Base-by-base conservation (phyloP, 352 stramenopile species). In the Bremia lactucae region DNA sequence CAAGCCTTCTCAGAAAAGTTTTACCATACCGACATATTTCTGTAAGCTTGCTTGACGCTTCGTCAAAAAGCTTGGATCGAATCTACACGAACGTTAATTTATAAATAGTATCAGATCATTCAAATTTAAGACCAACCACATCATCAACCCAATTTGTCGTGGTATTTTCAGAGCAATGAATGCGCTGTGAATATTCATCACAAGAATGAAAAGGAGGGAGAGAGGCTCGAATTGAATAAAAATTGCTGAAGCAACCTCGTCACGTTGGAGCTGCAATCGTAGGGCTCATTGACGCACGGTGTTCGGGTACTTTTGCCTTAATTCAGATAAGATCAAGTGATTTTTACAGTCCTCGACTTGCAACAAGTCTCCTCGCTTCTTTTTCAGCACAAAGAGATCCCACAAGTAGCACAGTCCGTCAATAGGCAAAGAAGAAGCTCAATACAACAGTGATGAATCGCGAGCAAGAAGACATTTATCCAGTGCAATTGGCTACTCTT, bases 301-400 rank as follows among this genome's bases (percentile, higher is more conserved):
- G 34, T 45, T 59, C 54, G 42, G 29, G 34, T 48, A 16, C 26
- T 35, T 45, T 39, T 44, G 19, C 42, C n/a, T 35, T 34, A 18
- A 23, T n/a, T 54, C 31, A 80, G 77, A 87, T 90, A 87, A 90
- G 77, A 87, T 90, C 77, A 90, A 90, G 72, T 69, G 68, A 62
- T 87, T 90, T 47, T 90, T 70, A 65, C 73, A 89, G 57, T 89
- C 76, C 65, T 59, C 25, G 68, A 50, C 70, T 39, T 35, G 42
- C 13, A 19, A 16, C 24, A 38, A 41, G 62, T 46, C 63, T 83
- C 63, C 60, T 86, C 47, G 52, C 45, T 68, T 78, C 53, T 40
- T 62, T 55, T 37, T 63, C 58, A 65, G 49, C 58, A 68, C 5
- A 6, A 39, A 61, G 36, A 57, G 36, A 38, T 24, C 13, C 33